Evolutionary conservation across 2,329 filamentous ascomycete species (phyloP).

Genomic region (Furcasterigmium sp.): DNA sequence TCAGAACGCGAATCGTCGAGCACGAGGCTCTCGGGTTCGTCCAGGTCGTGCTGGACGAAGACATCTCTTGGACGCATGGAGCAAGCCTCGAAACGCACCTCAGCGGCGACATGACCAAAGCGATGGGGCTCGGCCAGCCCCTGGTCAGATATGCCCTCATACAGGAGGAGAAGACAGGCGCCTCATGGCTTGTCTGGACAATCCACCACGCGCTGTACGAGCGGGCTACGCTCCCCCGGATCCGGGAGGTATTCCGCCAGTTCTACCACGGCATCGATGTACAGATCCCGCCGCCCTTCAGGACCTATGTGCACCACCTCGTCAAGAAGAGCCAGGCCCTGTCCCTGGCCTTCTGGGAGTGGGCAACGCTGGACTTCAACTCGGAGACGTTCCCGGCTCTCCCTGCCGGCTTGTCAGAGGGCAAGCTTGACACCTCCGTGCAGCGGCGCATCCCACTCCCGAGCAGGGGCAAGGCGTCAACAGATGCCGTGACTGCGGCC

Average conservation of each 20-base stretch:
- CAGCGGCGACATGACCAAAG: not conserved
- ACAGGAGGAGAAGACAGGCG: conserved; percentile 1
- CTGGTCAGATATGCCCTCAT: not conserved
- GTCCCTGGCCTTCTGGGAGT: not conserved
- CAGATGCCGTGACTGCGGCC: not conserved
- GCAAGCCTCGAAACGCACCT: not conserved
- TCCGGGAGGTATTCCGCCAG: too few relatives aligned
- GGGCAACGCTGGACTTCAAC: not conserved
- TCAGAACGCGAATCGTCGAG: too few relatives aligned
- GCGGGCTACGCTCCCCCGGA: conserved; percentile 6
- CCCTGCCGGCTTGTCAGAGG: too few relatives aligned
- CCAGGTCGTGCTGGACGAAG: too few relatives aligned
- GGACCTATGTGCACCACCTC: too few relatives aligned
- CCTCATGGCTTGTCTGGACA: conserved; percentile 10
- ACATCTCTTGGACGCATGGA: too few relatives aligned
- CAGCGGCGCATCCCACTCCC: not conserved
- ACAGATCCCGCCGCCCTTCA: too few relatives aligned
- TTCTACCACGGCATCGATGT: too few relatives aligned
- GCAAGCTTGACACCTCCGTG: not conserved
- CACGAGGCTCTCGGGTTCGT: too few relatives aligned
- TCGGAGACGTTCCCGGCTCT: too few relatives aligned
- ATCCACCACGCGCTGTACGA: conserved; percentile 16
- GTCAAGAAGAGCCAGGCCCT: not conserved
- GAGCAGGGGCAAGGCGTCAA: not conserved
- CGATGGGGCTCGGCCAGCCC: not conserved